Evolutionary conservation across 1,139 yeast species (phyloP), one percentile per base, ranked within the genome.

Genomic region (Pichia norvegensis): DNA sequence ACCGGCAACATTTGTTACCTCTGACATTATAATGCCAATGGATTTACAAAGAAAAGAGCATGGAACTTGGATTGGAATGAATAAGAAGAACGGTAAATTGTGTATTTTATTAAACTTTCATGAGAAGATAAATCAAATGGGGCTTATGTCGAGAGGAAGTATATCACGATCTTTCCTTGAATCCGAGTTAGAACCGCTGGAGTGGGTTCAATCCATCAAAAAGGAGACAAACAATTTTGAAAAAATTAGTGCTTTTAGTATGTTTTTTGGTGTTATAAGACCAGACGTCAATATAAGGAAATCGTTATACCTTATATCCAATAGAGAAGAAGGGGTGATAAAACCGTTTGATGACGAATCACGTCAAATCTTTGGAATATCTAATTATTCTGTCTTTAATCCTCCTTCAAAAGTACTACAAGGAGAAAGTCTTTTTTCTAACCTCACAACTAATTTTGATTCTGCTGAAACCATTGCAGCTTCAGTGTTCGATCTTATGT

Each of bases 1-100:
- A 49, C 62, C 64, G 16, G 95, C 94, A 0, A 65, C 71, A n/a
- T 70, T 74, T 58, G 68, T 78, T 14, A 29, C 38, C 3, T 40
- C 45, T 16, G 58, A 66, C 33, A 65, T 85, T 2, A 61, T 88
- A 13, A 76, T 85, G 6, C 97, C 97, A 0, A 67, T 73, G 33
- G 98, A 92, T 62, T 61, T 84, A 54, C 88, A 82, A 1, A 67
- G 92, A 44, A 66, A 69, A 1, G 90, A 80, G 52, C 87, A 79
- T 55, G 97, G 98, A 0, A 85, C 97, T 0, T 92, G 98, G 98
- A 77, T 87, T 2, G 97, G 96, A 0, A 74, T 84, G 2, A 74
- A 79, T 41, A 68, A 68, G 29, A 62, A 60, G 3, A 94, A 94
- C 0, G 73, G 76, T 48, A 52, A 20, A n/a, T 19, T 90, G 2